Evolutionary conservation across 345 rosid species (phyloP).

Genomic region (Erysimum cheiranthoides): DNA sequence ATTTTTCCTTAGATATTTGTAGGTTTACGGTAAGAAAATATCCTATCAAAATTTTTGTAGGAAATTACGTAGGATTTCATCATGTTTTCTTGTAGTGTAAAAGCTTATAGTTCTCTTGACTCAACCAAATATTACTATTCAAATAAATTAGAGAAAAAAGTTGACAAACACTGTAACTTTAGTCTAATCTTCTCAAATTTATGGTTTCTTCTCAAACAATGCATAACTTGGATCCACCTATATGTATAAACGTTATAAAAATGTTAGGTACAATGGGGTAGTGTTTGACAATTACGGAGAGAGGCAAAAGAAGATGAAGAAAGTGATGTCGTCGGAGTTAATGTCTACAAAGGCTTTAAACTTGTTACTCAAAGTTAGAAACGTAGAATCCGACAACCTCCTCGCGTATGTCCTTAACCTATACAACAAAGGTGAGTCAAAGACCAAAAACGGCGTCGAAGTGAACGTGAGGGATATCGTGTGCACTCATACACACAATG

Average conservation of each 20-base stretch:
- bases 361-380: constrained; percentile 45
- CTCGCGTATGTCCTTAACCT: constrained; percentile 43
- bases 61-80: too few species aligned
- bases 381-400: constrained; percentile 51
- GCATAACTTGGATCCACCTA: background rate
- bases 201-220: background rate
- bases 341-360: constrained; percentile 17
- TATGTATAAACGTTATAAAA: background rate
- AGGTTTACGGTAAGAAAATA: too few species aligned
- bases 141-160: background rate
- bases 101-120: too few species aligned
- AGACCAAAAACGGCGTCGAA: background rate
- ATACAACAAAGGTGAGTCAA: constrained; percentile 25
- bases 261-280: constrained; percentile 11
- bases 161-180: background rate
- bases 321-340: constrained; percentile 34
- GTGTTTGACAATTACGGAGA: constrained; percentile 26
- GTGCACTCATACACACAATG: constrained; percentile 40
- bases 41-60: too few species aligned
- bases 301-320: constrained; percentile 49
- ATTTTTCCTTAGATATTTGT: too few species aligned
- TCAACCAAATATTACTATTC: too few species aligned
- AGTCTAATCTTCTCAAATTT: background rate
- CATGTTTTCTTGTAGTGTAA: too few species aligned
- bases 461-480: constrained; percentile 21